Evolutionary conservation across 768 basidiomycete genomes (phyloP), one percentile per base, ranked within the genome.

Genomic region (Galerina marginata): DNA sequence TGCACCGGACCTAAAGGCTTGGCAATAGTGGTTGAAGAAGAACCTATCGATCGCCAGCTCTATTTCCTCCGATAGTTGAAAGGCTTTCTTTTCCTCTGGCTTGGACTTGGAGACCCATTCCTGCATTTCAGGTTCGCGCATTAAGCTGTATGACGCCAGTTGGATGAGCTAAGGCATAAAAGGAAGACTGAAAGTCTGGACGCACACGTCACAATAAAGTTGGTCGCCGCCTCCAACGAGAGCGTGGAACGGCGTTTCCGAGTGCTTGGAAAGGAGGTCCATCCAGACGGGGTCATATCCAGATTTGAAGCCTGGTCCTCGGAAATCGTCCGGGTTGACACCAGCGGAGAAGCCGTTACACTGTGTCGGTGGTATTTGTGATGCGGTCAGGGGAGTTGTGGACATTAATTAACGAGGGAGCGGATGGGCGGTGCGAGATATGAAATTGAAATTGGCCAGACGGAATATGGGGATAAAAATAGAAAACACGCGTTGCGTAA

Each of bases 161-260:
- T 39, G 36, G 12, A 55, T 25, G 42, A 12, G 52, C n/a, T 16
- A 56, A 6, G 10, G 15, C 33, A 15, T 20, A 29, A 25, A 54
- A 9, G 25, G 3, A n/a, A n/a, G 15, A 10, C 33, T 29, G 58
- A 54, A 61, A 39, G 33, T 33, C 29, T 33, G 16, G 25, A 68
- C 86, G 45, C 66, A 89, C 90, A 81, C 77, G 65, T 95, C 93
- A 62, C 92, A 93, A 67, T 95, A 97, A 15, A 97, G 80, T 71
- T 96, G 95, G 72, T 96, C 95, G 10, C 95, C 95, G 16, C 96
- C 96, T 15, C 96, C 96, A 6, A 97, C 89, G 38, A 99, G 81
- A n/a, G 81, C 86, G 68, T 99, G 96, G 71, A 95, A 95, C 0
- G 96, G 95, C 58, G 79, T 77, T 67, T 86, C 83, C 2, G 83